These are phyloP conservation scores for Cytospora piceicola DNA, from an alignment of 2,329 filamentous ascomycete species.

Conservation along the genomic window DNA sequence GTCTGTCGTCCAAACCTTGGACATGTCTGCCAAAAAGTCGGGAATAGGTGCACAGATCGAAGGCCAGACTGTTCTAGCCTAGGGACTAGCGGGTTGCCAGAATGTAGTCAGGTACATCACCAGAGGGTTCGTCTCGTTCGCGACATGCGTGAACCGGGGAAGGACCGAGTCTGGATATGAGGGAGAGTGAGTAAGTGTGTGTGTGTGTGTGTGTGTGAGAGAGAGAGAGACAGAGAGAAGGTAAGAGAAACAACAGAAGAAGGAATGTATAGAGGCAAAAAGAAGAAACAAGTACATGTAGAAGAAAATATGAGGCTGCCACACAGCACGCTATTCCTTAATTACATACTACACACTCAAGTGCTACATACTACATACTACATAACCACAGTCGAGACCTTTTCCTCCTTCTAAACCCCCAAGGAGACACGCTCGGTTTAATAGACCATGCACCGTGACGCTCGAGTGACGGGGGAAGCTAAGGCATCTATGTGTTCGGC, in stretches of 20 bases:
- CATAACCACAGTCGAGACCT: no score
- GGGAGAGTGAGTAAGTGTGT: no score
- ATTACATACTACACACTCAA: no score
- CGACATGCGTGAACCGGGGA: neutral
- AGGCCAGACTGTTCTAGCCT: constrained; percentile 20
- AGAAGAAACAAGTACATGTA: neutral
- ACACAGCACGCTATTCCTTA: no score
- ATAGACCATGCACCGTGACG: constrained; percentile 8
- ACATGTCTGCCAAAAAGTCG: neutral
- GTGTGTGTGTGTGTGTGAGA: no score
- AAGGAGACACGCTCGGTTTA: no score
- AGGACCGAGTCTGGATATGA: no score
- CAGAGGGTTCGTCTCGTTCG: neutral
- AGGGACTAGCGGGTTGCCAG: constrained; percentile 14
- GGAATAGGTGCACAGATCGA: constrained; percentile 2
- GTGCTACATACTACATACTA: no score
- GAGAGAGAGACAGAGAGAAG: no score
- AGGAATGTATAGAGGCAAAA: neutral
- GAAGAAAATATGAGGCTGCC: neutral
- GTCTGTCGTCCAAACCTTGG: neutral
- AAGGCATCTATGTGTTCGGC: no score
- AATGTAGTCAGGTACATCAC: neutral
- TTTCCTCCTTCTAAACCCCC: no score
- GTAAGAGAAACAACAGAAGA: neutral
- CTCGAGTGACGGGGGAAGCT: constrained; percentile 4